Evolutionary conservation across 2,329 filamentous ascomycete genomes (phyloP), one percentile per base, ranked within the genome.

Genomic region (Colletotrichum eremochloae): DNA sequence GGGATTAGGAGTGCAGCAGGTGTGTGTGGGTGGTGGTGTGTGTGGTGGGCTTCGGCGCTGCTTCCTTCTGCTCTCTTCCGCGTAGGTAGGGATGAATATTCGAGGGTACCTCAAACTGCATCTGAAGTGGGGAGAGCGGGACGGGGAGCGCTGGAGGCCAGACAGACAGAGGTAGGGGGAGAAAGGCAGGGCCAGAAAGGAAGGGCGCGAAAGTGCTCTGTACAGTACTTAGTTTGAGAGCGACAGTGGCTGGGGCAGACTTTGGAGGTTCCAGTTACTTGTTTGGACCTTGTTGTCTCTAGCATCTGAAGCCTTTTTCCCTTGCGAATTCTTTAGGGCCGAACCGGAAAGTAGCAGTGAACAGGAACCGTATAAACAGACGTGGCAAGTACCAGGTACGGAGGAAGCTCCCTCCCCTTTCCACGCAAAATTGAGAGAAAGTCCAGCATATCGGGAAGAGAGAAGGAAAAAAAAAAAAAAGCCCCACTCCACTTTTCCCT

Each of bases 1-100:
- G 50, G 48, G 48, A 64, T 64, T 42, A 63, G 69, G 58, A 57
- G 52, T 67, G 64, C 64, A 62, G 68, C 46, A 68, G 44, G 48
- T 46, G 68, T 55, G 68, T 58, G 63, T 57, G 63, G 67, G n/a
- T 33, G 2, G 55, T 63, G 40, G 58, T 63, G 44, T 14, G 60
- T 38, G 64, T 33, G 40, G 67, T 50, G 33, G 67, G 62, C 29
- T 64, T 18, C 18, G 50, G 50, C 50, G 62, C 15, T 36, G 36
- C 36, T 44, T 31, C 46, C 44, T 44, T 20, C 52, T 20, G 48
- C 15, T 42, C n/a, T 55, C 61, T 52, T 52, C 20, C 33, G 24
- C 31, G 44, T 46, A 24, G 8, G 7, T 46, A n/a, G 7, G 18
- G 20, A 48, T 24, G 46, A 7, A 48, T 48, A 20, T 20, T 36